Conservation (phyloP, 805 yeast species). For the Myxozyma vanderwaltii region DNA sequence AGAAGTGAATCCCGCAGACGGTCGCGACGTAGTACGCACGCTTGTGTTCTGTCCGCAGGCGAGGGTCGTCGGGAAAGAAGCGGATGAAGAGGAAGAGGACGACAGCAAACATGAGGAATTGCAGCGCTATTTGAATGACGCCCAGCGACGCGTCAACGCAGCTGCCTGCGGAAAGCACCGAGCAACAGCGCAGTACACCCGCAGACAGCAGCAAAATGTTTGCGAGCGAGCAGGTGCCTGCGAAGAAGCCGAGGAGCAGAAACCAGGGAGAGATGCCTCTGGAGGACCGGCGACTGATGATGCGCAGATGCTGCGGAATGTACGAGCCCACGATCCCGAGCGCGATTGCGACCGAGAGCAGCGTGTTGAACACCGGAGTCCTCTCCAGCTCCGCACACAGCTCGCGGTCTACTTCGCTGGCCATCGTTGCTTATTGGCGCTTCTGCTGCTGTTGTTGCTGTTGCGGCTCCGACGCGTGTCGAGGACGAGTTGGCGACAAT, state of each 20-base stretch:
- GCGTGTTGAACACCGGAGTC: slow-evolving; percentile 55
- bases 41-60: background rate
- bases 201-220: slow-evolving; percentile 65
- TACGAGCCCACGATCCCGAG: slow-evolving; percentile 71
- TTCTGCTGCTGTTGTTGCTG: no score
- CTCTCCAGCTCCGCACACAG: slow-evolving; percentile 39
- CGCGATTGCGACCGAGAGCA: slow-evolving; percentile 56
- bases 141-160: slow-evolving; percentile 69
- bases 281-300: slow-evolving; percentile 59
- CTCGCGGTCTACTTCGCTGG: background rate
- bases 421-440: no score
- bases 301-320: slow-evolving; percentile 70
- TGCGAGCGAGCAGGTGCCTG: slow-evolving; percentile 67
- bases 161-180: slow-evolving; percentile 48
- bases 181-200: slow-evolving; percentile 65
- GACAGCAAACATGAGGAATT: slow-evolving; percentile 59
- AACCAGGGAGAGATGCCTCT: slow-evolving; percentile 79
- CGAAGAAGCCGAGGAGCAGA: slow-evolving; percentile 66
- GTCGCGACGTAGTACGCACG: slow-evolving; percentile 31
- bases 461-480: no score
- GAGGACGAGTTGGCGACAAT: no score
- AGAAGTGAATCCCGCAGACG: slow-evolving; percentile 46
- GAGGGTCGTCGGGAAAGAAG: slow-evolving; percentile 23
- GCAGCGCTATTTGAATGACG: slow-evolving; percentile 65
- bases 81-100: slow-evolving; percentile 41